Conservation (phyloP, 2,329 filamentous ascomycete species). For the Diplodia sapinea region DNA sequence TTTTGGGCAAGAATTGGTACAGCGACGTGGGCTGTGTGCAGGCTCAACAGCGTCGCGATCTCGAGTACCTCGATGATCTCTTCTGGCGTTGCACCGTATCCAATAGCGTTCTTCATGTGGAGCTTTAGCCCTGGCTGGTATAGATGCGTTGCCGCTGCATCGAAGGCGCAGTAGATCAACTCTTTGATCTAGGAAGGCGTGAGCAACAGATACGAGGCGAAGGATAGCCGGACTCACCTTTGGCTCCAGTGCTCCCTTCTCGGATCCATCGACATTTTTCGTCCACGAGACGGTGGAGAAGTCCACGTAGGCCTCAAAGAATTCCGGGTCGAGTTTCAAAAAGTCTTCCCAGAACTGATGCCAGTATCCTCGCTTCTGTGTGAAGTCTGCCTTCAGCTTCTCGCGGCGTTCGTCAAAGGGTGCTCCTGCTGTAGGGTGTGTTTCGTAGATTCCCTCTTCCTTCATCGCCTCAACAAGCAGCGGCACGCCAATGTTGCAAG, state of each 20-base stretch:
- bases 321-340: constrained; percentile 53
- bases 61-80: constrained; percentile 58
- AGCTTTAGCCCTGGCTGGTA: constrained; percentile 55
- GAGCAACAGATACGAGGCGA: not conserved
- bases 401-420: constrained; percentile 47
- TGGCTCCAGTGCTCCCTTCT: constrained; percentile 48
- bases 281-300: constrained; percentile 54
- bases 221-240: constrained; percentile 42
- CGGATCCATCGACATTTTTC: constrained; percentile 38
- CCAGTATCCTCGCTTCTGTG: constrained; percentile 55
- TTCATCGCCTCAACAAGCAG: constrained; percentile 55
- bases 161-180: constrained; percentile 57
- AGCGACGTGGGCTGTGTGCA: constrained; percentile 41
- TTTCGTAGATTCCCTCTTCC: constrained; percentile 49
- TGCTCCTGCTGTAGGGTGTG: not conserved
- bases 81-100: constrained; percentile 53
- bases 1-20: constrained; percentile 34
- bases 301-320: constrained; percentile 56
- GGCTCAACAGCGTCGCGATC: constrained; percentile 48
- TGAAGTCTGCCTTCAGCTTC: constrained; percentile 52
- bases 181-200: constrained; percentile 46
- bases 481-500: constrained; percentile 55
- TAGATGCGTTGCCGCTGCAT: constrained; percentile 55
- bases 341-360: constrained; percentile 55
- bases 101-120: constrained; percentile 57